Evolutionary conservation across 768 basidiomycete species (phyloP).

Genomic region (Mrakia gelida): DNA sequence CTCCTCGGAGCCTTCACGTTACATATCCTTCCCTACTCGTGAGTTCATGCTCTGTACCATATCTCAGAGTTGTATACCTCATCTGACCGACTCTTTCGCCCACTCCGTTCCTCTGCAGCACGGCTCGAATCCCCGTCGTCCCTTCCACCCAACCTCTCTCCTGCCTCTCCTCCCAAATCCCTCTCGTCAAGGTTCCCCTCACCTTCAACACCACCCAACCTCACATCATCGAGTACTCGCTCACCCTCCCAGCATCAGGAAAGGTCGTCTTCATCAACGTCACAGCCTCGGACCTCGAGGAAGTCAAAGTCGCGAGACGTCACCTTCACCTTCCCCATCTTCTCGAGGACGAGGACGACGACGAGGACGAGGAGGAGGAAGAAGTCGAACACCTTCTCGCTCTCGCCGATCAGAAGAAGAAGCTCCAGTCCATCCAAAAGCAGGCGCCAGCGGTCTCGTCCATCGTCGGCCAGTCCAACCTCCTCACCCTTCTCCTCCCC

Average conservation of each 20-base stretch:
- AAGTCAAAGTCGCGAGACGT: slow-evolving; percentile 34
- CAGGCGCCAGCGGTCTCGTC: slow-evolving; percentile 30
- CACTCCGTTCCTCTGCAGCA: slow-evolving; percentile 50
- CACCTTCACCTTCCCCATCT: slow-evolving; percentile 25
- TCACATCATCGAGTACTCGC: slow-evolving; percentile 63
- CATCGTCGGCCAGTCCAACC: slow-evolving; percentile 39
- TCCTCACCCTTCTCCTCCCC: slow-evolving; percentile 56
- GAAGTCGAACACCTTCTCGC: slow-evolving; percentile 36
- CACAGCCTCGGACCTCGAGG: slow-evolving; percentile 35
- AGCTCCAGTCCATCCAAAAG: slow-evolving; percentile 35
- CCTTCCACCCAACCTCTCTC: slow-evolving; percentile 67
- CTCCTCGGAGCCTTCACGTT: slow-evolving; percentile 78
- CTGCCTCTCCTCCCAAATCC: slow-evolving; percentile 47
- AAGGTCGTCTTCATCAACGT: slow-evolving; percentile 27
- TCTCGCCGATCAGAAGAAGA: slow-evolving; percentile 7
- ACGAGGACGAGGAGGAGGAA: slow-evolving; percentile 34
- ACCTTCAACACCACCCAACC: slow-evolving; percentile 87
- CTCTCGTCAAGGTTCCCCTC: slow-evolving; percentile 64
- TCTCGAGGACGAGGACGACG: slow-evolving; percentile 33
- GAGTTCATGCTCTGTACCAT: slow-evolving; percentile 1
- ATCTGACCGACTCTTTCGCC: background rate
- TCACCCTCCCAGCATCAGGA: slow-evolving; percentile 59
- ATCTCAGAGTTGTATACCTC: too few relatives aligned
- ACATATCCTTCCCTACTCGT: slow-evolving; percentile 80
- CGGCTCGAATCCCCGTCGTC: slow-evolving; percentile 72